Evolutionary conservation across 1,139 yeast genomes (phyloP).

Genomic region (Blastobotrys apis): DNA sequence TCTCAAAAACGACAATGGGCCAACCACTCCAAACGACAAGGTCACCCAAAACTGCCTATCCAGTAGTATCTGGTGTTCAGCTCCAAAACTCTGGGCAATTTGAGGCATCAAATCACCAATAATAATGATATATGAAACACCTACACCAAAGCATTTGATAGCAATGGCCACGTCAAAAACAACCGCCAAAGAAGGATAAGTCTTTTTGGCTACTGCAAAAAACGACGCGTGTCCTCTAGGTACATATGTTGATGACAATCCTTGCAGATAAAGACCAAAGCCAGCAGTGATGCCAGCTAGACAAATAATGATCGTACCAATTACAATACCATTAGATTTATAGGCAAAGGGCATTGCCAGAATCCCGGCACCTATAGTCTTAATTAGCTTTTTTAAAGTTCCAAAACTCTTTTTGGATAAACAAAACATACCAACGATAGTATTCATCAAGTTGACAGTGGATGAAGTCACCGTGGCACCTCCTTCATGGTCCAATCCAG

Average conservation of each 20-base stretch:
- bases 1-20: conserved; percentile 72
- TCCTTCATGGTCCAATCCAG: background rate
- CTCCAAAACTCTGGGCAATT: conserved; percentile 28
- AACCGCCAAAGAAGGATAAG: conserved; percentile 80
- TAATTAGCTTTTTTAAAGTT: conserved; percentile 1
- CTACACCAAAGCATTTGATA: conserved; percentile 90
- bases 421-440: conserved; percentile 26
- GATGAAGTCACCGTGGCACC: conserved; percentile 32
- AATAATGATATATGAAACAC: conserved; percentile 79
- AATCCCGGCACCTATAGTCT: conserved; percentile 67
- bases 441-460: conserved; percentile 37
- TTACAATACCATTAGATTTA: conserved; percentile 71
- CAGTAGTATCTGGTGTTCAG: conserved; percentile 22
- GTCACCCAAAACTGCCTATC: conserved; percentile 59
- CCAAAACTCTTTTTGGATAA: background rate
- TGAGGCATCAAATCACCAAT: conserved; percentile 88
- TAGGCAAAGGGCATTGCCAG: conserved; percentile 90
- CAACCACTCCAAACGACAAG: conserved; percentile 53
- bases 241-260: conserved; percentile 64
- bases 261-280: conserved; percentile 74
- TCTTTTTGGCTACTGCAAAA: conserved; percentile 74
- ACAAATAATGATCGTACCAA: conserved; percentile 61
- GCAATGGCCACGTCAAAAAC: conserved; percentile 85
- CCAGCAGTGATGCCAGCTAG: conserved; percentile 78
- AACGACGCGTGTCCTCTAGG: conserved; percentile 78